Conservation (phyloP, 441 rosid genomes). For the Populus hybrid region DNA sequence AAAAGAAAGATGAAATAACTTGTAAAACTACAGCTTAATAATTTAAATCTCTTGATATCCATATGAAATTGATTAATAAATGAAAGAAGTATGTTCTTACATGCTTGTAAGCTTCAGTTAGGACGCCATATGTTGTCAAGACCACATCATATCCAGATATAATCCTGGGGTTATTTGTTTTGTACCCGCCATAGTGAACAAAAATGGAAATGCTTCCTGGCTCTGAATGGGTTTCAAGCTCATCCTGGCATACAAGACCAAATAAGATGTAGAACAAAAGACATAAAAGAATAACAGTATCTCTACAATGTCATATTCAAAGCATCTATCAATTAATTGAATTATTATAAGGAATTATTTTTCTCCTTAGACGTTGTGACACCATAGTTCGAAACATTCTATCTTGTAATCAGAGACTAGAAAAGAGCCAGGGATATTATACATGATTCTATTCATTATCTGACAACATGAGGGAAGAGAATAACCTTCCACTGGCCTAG, state of each 20-base stretch:
- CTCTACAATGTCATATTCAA: too few relatives aligned
- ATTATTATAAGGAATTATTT: background rate
- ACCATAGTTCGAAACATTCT: background rate
- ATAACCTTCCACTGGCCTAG: background rate
- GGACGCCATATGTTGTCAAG: background rate
- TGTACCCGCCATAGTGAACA: constrained; percentile 1
- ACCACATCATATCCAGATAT: background rate
- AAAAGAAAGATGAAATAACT: background rate
- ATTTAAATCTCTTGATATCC: background rate
- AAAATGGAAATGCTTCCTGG: background rate
- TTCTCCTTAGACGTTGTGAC: background rate
- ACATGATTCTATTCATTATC: background rate
- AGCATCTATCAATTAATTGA: background rate
- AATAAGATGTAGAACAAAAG: background rate
- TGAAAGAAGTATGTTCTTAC: background rate
- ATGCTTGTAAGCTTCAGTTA: background rate
- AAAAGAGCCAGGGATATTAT: too few relatives aligned
- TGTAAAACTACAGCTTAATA: background rate
- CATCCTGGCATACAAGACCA: background rate
- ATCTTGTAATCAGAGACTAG: background rate
- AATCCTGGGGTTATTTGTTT: constrained; percentile 2
- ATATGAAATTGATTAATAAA: background rate
- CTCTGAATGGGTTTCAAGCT: constrained; percentile 2
- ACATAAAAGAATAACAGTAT: background rate
- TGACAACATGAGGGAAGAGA: background rate